phyloP scores from a whole-genome alignment of 768 basidiomycete species.

The Agaricus sinodeliciosus region DNA sequence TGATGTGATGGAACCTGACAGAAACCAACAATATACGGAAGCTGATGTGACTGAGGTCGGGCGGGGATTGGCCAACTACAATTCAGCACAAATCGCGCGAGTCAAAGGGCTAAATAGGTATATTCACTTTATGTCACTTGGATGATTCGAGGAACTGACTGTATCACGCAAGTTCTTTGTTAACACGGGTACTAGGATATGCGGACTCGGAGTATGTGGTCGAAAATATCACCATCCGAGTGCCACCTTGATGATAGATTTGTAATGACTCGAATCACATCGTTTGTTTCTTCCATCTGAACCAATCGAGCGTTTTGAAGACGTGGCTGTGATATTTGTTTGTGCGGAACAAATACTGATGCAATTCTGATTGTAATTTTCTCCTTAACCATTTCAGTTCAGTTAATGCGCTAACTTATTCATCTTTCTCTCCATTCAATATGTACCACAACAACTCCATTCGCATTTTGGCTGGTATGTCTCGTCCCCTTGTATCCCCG shows the following conservation, averaged over 20 bases:
- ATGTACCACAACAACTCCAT: slow-evolving; percentile 85
- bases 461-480: slow-evolving; percentile 65
- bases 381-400: slow-evolving; percentile 10
- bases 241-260: slow-evolving; percentile 29
- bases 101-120: slow-evolving; percentile 92
- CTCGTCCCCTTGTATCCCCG: not conserved
- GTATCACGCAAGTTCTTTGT: slow-evolving; percentile 52
- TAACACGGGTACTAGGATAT: slow-evolving; percentile 81
- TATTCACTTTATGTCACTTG: slow-evolving; percentile 16
- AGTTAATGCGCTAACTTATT: slow-evolving; percentile 32
- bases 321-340: slow-evolving; percentile 43
- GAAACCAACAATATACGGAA: slow-evolving; percentile 28
- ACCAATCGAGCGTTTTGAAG: slow-evolving; percentile 7
- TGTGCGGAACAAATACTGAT: slow-evolving; percentile 26
- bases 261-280: slow-evolving; percentile 4
- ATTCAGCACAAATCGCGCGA: slow-evolving; percentile 82
- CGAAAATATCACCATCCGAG: slow-evolving; percentile 83
- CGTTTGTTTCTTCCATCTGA: not conserved
- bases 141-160: not conserved
- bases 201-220: slow-evolving; percentile 97
- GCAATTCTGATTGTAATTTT: slow-evolving; percentile 13
- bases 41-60: slow-evolving; percentile 85
- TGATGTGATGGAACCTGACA: slow-evolving; percentile 14
- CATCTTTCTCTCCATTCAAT: slow-evolving; percentile 13
- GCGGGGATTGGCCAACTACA: slow-evolving; percentile 92